Evolutionary conservation across 2,329 filamentous ascomycete genomes (phyloP), one percentile per base, ranked within the genome.

Genomic region (Lachnellula arida): DNA sequence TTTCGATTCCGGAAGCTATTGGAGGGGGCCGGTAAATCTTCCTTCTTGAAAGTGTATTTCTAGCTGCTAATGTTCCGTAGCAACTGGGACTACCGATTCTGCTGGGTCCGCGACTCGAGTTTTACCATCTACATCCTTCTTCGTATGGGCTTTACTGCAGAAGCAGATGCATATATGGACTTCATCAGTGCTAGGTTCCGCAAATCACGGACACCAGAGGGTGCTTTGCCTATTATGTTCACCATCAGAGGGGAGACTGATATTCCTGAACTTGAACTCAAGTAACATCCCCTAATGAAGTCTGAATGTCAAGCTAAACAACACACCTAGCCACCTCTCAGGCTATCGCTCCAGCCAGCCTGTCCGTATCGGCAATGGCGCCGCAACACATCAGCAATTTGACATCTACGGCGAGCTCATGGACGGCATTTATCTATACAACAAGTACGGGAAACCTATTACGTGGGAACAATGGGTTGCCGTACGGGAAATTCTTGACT

Each of bases 321-420:
- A 49, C 37, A 12, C 34, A 14, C 48, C 11, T 25, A 68, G 66
- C 54, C 88, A 92, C 63, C 77, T 92, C 2, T 84, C 89, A 46
- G 88, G 88, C 2, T 91, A 91, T 68, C 78, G 83, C 51, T 80
- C 81, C 25, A 91, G 87, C 68, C 79, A 74, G 48, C 88, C 88
- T 0, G 88, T 92, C 22, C 81, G 88, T 2, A 87, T 91, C 50
- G 88, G 88, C 11, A 92, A 92, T 62, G 87, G 85, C 0, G 88
- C 88, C 1, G 87, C 87, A 0, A 88, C 84, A 62, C 88, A 91
- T 66, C 81, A 85, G 49, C 88, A 92, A 67, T 84, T 91, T 60
- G 88, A 91, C 64, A 91, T 91, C 23, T 91, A 91, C 63, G 88
- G 88, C 44, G 87, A 91, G 70, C 76, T 91, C 3, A 86, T 91